These are phyloP conservation scores for Hebeloma cylindrosporum DNA, from an alignment of 768 basidiomycete species.

Conservation along the genomic window DNA sequence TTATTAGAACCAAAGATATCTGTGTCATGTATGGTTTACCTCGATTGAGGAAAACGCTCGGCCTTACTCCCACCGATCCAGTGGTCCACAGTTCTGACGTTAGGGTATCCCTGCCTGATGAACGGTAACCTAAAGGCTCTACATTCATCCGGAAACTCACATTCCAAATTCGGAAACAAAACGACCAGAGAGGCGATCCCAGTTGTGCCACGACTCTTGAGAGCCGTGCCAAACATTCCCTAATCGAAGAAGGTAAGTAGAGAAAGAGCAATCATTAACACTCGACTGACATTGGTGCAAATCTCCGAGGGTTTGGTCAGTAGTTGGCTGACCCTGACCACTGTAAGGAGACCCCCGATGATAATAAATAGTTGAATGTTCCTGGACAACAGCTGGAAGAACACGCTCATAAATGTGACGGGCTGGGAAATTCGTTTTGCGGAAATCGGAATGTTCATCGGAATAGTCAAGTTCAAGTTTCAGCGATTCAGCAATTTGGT, in stretches of 20 bases:
- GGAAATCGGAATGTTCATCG: conserved; percentile 82
- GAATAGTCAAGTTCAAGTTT: conserved; percentile 81
- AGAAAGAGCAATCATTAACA: background rate
- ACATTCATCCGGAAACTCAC: conserved; percentile 33
- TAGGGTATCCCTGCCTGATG: conserved; percentile 81
- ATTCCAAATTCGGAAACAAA: conserved; percentile 97
- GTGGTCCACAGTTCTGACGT: conserved; percentile 84
- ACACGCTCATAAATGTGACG: conserved; percentile 88
- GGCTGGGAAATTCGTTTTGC: conserved; percentile 84
- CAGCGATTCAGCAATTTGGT: conserved; percentile 80
- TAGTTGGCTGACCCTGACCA: conserved; percentile 67
- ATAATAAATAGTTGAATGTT: conserved; percentile 69
- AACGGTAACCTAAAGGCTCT: background rate
- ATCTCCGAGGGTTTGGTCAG: conserved; percentile 80
- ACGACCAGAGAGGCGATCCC: conserved; percentile 86
- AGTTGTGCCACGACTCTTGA: conserved; percentile 92
- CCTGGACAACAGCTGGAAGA: conserved; percentile 71
- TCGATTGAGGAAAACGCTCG: conserved; percentile 88
- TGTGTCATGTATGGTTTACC: conserved; percentile 37
- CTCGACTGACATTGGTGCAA: conserved; percentile 77
- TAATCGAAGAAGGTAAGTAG: conserved; percentile 22
- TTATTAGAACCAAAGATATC: background rate
- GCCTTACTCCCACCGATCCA: conserved; percentile 77
- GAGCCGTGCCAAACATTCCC: conserved; percentile 96
- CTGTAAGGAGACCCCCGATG: conserved; percentile 90